A percentile compares a stretch with the other conserved stretches of the same genome.
These are phyloP conservation scores for Gaeumannomyces tritici DNA, from an alignment of 2,329 filamentous ascomycete species.

Conservation along the genomic window DNA sequence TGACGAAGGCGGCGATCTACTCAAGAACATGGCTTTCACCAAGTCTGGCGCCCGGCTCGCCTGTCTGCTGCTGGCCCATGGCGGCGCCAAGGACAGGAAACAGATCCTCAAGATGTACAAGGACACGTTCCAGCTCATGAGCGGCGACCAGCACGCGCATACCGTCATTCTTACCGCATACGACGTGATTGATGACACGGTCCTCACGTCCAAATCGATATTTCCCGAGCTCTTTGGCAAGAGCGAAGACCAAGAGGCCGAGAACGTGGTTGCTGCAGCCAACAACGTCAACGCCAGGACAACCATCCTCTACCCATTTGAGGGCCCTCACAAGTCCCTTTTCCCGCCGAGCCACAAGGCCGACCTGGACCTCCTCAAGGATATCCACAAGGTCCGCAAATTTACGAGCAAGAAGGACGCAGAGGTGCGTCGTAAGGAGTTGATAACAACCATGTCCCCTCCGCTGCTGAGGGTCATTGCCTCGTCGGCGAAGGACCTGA, in stretches of 20 bases:
- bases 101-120: conserved; percentile 79
- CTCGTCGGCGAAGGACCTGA: conserved; percentile 56
- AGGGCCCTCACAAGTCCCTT: conserved; percentile 50
- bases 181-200: conserved; percentile 91
- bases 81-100: conserved; percentile 87
- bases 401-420: conserved; percentile 90
- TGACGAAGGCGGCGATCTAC: conserved; percentile 79
- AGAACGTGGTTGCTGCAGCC: conserved; percentile 54
- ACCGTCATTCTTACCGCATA: conserved; percentile 75
- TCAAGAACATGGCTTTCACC: conserved; percentile 96
- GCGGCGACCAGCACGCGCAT: conserved; percentile 69
- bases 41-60: conserved; percentile 76
- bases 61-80: conserved; percentile 73
- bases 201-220: conserved; percentile 74
- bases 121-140: conserved; percentile 78
- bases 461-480: conserved; percentile 66
- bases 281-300: conserved; percentile 57
- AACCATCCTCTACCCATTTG: conserved; percentile 74
- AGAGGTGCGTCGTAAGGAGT: conserved; percentile 62
- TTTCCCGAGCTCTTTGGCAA: conserved; percentile 79
- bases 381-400: conserved; percentile 70
- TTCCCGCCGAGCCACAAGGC: conserved; percentile 53
- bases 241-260: conserved; percentile 48
- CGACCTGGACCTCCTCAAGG: conserved; percentile 62
- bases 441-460: conserved; percentile 65